Percentiles rank a stretch among this genome's conserved stretches.
phyloP scores from a whole-genome alignment of 148 eudicot species.

The Nyssa sinensis region DNA sequence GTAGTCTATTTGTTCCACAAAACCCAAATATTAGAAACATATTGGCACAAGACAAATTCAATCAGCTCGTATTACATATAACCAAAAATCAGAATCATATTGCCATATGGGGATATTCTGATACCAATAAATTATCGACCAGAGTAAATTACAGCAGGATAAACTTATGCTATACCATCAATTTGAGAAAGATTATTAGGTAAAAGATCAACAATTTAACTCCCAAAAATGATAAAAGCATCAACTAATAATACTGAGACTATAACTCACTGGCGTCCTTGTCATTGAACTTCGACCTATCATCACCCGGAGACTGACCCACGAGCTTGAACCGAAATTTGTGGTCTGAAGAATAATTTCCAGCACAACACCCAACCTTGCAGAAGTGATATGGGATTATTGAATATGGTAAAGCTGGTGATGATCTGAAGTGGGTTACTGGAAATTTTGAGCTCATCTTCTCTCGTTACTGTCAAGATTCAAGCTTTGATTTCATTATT shows the following conservation, averaged over 20 bases:
- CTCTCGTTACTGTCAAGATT: slow-evolving; percentile 9
- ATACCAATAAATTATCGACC: too few relatives aligned
- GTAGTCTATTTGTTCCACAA: too few relatives aligned
- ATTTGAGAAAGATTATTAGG: too few relatives aligned
- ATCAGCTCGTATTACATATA: too few relatives aligned
- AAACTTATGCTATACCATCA: too few relatives aligned
- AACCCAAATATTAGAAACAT: too few relatives aligned
- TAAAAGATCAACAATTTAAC: too few relatives aligned
- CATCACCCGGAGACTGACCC: slow-evolving; percentile 23
- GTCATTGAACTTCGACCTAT: slow-evolving; percentile 40
- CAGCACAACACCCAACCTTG: slow-evolving; percentile 30
- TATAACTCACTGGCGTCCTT: slow-evolving; percentile 38
- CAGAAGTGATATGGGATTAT: slow-evolving; percentile 7
- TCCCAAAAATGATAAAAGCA: too few relatives aligned
- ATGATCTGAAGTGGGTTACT: slow-evolving; percentile 13
- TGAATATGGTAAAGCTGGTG: slow-evolving; percentile 17
- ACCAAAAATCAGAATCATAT: too few relatives aligned
- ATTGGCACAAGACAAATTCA: neutral
- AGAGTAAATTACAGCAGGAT: too few relatives aligned
- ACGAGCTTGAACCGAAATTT: slow-evolving; percentile 34
- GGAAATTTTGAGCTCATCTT: slow-evolving; percentile 34
- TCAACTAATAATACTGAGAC: neutral
- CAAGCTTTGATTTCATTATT: slow-evolving; percentile 7
- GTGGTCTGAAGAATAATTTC: slow-evolving; percentile 32
- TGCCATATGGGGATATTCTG: too few relatives aligned